phyloP scores from a whole-genome alignment of 2,329 filamentous ascomycete species.

The Cercospora brassicicola region DNA sequence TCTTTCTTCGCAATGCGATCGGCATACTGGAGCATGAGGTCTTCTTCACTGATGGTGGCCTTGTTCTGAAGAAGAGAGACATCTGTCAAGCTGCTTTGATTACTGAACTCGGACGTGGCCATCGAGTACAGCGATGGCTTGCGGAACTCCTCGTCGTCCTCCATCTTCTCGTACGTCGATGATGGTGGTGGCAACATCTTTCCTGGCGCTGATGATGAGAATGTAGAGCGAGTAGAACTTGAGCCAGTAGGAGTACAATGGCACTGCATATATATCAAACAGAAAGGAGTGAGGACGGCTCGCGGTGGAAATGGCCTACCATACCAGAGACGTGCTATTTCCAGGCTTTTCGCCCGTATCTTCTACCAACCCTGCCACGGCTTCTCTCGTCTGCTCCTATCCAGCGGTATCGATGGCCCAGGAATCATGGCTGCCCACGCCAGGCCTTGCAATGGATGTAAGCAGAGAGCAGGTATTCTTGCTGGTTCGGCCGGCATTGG shows the following conservation, averaged over 20 bases:
- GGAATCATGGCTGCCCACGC: not conserved
- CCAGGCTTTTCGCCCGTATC: not conserved
- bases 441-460: not conserved
- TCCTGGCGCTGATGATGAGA: not conserved
- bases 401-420: not conserved
- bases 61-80: not conserved
- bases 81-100: not conserved
- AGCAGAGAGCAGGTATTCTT: not conserved
- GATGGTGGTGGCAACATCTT: not conserved
- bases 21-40: slow-evolving; percentile 4
- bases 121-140: not conserved
- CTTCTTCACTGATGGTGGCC: not conserved
- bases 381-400: not conserved
- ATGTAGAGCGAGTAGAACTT: not conserved
- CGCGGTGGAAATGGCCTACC: not conserved
- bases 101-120: not conserved
- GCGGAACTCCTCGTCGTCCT: not conserved
- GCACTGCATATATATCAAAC: not conserved
- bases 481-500: not conserved
- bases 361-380: not conserved
- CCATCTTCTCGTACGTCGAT: not conserved
- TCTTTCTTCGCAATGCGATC: slow-evolving; percentile 29
- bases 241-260: not conserved
- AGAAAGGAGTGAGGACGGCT: not conserved
- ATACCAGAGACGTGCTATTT: not conserved